phyloP scores from a whole-genome alignment of 768 basidiomycete species.

The Phaffia australis region DNA sequence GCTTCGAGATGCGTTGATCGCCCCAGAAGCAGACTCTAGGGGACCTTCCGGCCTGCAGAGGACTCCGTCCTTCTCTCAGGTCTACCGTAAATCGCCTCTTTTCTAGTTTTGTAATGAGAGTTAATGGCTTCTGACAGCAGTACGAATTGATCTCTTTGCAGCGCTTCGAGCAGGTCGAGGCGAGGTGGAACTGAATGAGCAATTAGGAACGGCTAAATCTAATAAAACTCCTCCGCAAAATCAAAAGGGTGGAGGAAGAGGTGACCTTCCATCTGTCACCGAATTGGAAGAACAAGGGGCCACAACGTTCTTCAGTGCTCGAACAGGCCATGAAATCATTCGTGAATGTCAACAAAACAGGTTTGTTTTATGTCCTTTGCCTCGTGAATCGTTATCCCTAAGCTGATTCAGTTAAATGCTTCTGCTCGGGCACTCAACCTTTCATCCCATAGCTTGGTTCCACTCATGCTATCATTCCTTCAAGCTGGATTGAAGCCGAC shows the following conservation, averaged over 20 bases:
- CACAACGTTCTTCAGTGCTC: slow-evolving; percentile 54
- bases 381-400: not conserved
- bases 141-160: not conserved
- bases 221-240: slow-evolving; percentile 56
- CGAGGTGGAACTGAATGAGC: slow-evolving; percentile 19
- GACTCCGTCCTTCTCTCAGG: slow-evolving; percentile 25
- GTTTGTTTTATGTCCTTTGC: slow-evolving; percentile 1
- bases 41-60: slow-evolving; percentile 23
- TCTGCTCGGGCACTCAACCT: not conserved
- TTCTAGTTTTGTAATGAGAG: not conserved
- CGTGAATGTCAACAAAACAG: slow-evolving; percentile 72
- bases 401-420: not conserved
- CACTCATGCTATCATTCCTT: slow-evolving; percentile 53
- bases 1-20: slow-evolving; percentile 70
- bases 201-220: slow-evolving; percentile 27
- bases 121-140: not conserved
- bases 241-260: slow-evolving; percentile 38
- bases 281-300: slow-evolving; percentile 47
- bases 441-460: slow-evolving; percentile 52
- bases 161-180: slow-evolving; percentile 13
- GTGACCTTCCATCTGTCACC: not conserved
- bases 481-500: slow-evolving; percentile 26
- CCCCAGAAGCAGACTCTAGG: slow-evolving; percentile 30
- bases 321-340: slow-evolving; percentile 74
- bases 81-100: not conserved